Evolutionary conservation across 805 yeast species (phyloP).

Genomic region (Schwanniomyces polymorphus): DNA sequence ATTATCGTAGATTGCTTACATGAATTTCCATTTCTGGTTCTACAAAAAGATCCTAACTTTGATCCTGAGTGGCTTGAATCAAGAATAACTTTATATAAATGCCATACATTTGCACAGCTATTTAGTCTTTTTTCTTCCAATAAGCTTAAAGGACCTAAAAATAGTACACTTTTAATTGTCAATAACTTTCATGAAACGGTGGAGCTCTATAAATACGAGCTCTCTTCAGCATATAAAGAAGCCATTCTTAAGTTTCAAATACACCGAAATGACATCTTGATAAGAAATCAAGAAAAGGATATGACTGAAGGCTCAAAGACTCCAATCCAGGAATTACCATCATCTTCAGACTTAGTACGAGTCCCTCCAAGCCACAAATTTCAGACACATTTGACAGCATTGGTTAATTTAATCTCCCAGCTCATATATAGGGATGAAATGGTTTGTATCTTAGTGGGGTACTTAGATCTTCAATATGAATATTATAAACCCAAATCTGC

Average conservation of each 20-base stretch:
- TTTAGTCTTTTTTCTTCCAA: slow-evolving; percentile 17
- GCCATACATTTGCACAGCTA: slow-evolving; percentile 28
- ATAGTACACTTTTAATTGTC: slow-evolving; percentile 21
- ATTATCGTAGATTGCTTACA: slow-evolving; percentile 30
- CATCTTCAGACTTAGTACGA: slow-evolving; percentile 22
- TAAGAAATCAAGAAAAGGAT: slow-evolving; percentile 18
- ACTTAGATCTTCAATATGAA: slow-evolving; percentile 27
- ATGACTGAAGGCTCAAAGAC: slow-evolving; percentile 22
- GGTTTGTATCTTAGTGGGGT: slow-evolving; percentile 29
- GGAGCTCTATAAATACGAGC: slow-evolving; percentile 34
- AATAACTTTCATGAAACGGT: slow-evolving; percentile 34
- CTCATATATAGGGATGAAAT: slow-evolving; percentile 20
- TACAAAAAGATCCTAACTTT: slow-evolving; percentile 20
- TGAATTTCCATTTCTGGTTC: slow-evolving; percentile 26
- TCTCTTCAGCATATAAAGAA: slow-evolving; percentile 34
- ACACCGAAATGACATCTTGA: slow-evolving; percentile 18
- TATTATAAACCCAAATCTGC: slow-evolving; percentile 4
- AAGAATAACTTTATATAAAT: slow-evolving; percentile 12
- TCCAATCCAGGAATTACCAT: slow-evolving; percentile 27
- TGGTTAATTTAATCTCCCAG: slow-evolving; percentile 24
- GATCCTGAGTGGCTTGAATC: slow-evolving; percentile 17
- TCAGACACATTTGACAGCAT: slow-evolving; percentile 26
- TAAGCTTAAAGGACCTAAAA: slow-evolving; percentile 6
- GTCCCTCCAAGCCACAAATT: slow-evolving; percentile 31
- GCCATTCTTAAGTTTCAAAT: slow-evolving; percentile 30